Base-by-base conservation (phyloP, 306 rosid genomes). In the Alnus glutinosa region DNA sequence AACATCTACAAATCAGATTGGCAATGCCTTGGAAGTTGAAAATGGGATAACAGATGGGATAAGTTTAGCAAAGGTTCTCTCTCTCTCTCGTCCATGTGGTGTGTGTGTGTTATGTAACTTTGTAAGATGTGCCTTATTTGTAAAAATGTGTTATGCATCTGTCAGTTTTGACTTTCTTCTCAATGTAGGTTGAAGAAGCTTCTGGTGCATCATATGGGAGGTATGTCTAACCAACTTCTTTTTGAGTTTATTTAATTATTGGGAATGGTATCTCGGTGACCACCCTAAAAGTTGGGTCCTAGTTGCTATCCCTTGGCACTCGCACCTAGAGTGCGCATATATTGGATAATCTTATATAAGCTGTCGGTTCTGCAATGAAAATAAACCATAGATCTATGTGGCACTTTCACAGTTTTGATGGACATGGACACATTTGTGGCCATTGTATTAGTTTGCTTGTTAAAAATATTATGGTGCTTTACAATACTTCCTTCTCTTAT, bases 121-220 rank as follows among this genome's bases (percentile, higher is more conserved):
- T 68, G 51, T 42, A 68, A 42, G 51, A 68, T 36, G 12, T 23
- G n/a, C 42, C 30, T 42, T 3, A n/a, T 11, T 16, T 12, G 12
- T 9, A 18, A 42, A n/a, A 68, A 10, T 8, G 42, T 44, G 34
- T 55, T 47, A n/a, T 74, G 4, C 39, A 37, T 61, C 58, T 55
- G 18, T 12, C 73, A 50, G 46, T 72, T 55, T 55, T 67, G 5
- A n/a, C 37, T 42, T 9, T 19, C 63, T 61, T 70, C 51, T 58
- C 11, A 36, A 74, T 81, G 89, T 84, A 88, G 89, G 67, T 77
- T 74, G 78, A 55, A 83, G 86, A 75, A 78, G 58, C 58, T 67
- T 64, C 84, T 73, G 79, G 64, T 28, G 80, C 81, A 77, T 34
- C 50, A 50, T 47, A 70, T 71, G 67, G 64, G 79, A 88, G 89